A percentile compares a stretch with the other conserved stretches of the same genome.
phyloP scores from a whole-genome alignment of 2,329 filamentous ascomycete genomes.

The Annulohypoxylon truncatum region DNA sequence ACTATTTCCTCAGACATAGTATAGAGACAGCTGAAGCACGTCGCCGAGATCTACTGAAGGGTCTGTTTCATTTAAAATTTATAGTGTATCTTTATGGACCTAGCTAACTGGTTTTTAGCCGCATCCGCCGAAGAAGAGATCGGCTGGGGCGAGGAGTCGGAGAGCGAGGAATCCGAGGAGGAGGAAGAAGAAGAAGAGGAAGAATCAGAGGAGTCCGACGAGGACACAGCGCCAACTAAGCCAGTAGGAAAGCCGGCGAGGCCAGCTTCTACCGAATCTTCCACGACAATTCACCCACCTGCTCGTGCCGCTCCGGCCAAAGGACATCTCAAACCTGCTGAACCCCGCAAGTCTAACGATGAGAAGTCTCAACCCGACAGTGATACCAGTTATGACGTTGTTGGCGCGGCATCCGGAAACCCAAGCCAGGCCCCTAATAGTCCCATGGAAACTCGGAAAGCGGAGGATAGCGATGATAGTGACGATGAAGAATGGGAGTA shows the following conservation, averaged over 20 bases:
- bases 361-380: conserved; percentile 92
- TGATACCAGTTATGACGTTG: conserved; percentile 95
- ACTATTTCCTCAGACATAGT: conserved; percentile 93
- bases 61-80: conserved; percentile 61
- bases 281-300: conserved; percentile 69
- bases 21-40: conserved; percentile 93
- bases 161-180: conserved; percentile 70
- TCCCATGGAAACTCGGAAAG: conserved; percentile 67
- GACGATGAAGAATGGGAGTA: conserved; percentile 51
- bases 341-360: conserved; percentile 82
- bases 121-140: conserved; percentile 79
- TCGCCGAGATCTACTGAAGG: conserved; percentile 89
- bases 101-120: conserved; percentile 59
- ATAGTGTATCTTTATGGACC: conserved; percentile 32
- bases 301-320: conserved; percentile 46
- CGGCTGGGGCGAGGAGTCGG: conserved; percentile 73
- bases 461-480: conserved; percentile 63
- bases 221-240: conserved; percentile 53
- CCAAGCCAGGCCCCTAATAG: conserved; percentile 81
- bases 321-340: conserved; percentile 68
- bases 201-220: conserved; percentile 66
- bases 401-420: conserved; percentile 79
- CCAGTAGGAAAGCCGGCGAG: conserved; percentile 54
- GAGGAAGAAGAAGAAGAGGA: conserved; percentile 65
- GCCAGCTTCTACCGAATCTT: conserved; percentile 64